Base-by-base conservation (phyloP, 306 rosid species). In the Casuarina glauca region DNA sequence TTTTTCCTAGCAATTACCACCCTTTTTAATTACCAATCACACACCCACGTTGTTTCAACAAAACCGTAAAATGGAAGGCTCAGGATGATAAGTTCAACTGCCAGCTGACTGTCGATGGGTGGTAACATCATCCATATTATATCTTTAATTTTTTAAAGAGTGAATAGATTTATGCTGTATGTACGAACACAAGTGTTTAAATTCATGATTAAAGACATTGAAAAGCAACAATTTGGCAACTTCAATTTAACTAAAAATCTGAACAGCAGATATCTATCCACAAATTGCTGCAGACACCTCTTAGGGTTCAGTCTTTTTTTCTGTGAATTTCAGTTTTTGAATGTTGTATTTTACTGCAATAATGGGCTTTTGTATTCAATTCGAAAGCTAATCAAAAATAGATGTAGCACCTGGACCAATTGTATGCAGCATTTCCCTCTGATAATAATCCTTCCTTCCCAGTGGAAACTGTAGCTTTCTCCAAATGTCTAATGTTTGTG, bases 381-480 rank as follows among this genome's bases (percentile, higher is more conserved):
- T 68, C 66, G 6, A 51, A 70, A 82, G 42, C 26, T 69, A 76
- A 77, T 79, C n/a, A 74, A 76, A 71, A 71, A 75, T 76, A 72
- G 66, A 77, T 76, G 41, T 54, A 81, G 75, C 80, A 95, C 98
- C 98, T 95, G 88, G 97, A 95, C 98, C 98, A 95, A 74, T 93
- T 95, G 86, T 92, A 89, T 41, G 97, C 97, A 80, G 97, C 86
- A 81, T 95, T 95, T 83, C 98, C 98, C 78, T 95, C 98, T 0
- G 97, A 92, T 74, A 95, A 77, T 69, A 95, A 76, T 81, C 98
- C 98, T 86, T 95, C 98, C 85, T 95, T 95, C 76, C 98, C 98
- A 2, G 98, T 91, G 74, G 98, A 93, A 52, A 92, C 93, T 76
- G 98, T 95, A 77, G 98, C 98, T 90, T 91, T 95, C 91, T 95